Evolutionary conservation across 495 filamentous ascomycete species (phyloP), one percentile per base, ranked within the genome.

Genomic region (Lophiostoma macrostomum): DNA sequence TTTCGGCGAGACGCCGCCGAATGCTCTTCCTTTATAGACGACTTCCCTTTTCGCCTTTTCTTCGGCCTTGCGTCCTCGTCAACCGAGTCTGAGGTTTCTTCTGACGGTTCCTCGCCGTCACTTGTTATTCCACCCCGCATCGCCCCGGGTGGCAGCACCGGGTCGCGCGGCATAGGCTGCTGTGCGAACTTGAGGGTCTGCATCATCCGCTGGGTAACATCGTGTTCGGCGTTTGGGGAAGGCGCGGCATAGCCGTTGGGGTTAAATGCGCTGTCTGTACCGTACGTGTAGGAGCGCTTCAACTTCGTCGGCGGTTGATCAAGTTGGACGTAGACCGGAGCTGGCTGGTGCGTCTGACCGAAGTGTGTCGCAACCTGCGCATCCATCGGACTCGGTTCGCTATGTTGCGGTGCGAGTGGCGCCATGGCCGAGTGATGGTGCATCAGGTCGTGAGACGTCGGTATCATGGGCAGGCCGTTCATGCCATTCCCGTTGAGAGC

Each of bases 111-210:
- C 23, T 37, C 42, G 19, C 34, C 27, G 30, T 52, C 14, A 55
- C 67, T 25, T 65, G 63, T 30, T 73, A 73, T 36, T n/a, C n/a
- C n/a, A n/a, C n/a, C n/a, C 72, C 70, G 2, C 71, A 67, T 16
- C 63, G 68, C 7, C 51, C 47, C 20, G 35, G 39, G 18, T 47
- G 35, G 64, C 59, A 4, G 34, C 24, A 14, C 19, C 3, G 14
- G 29, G 4, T 34, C 22, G 25, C 71, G 68, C 1, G 84, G 83
- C 53, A 78, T 86, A 0, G 81, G 74, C 18, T 80, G 76, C 20
- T 52, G 27, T 5, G 47, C 44, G 16, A 14, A 32, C 7, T 23
- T 40, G 10, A 62, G 14, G 29, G 49, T 49, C 11, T 49, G 35
- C 34, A 57, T 38, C 24, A 62, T 23, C 18, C 53, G 58, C 35